A percentile compares a stretch with the other conserved stretches of the same genome.
These are phyloP conservation scores for Lichina pygmaea DNA, from an alignment of 495 filamentous ascomycete species.

Conservation along the genomic window DNA sequence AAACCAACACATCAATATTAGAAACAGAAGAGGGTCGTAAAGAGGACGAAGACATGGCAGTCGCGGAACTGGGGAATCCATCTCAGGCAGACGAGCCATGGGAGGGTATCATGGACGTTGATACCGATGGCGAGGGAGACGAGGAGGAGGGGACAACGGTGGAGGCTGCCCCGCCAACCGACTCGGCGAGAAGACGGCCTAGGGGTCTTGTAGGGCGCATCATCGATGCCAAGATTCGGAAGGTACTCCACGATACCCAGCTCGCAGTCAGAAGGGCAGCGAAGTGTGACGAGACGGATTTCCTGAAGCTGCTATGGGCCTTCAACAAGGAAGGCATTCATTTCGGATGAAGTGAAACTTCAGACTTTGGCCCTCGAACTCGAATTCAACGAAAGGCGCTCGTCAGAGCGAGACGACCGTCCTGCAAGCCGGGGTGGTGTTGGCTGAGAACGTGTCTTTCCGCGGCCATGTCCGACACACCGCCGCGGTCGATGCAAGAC, in stretches of 20 bases:
- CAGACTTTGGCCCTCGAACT: no score
- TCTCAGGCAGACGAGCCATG: conserved; percentile 12
- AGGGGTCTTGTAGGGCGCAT: conserved; percentile 52
- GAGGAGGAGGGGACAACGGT: neutral
- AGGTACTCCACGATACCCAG: conserved; percentile 52
- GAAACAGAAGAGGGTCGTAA: conserved; percentile 27
- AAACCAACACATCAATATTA: conserved; percentile 52
- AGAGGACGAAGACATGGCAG: conserved; percentile 12
- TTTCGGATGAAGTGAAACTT: conserved; percentile 33
- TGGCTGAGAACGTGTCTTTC: no score
- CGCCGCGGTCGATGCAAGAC: no score
- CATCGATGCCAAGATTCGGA: conserved; percentile 57
- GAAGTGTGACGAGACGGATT: conserved; percentile 77
- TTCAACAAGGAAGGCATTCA: conserved; percentile 86
- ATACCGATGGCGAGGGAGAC: conserved; percentile 25
- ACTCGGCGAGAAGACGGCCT: conserved; percentile 20
- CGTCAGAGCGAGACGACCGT: no score
- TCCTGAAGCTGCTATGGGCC: conserved; percentile 44
- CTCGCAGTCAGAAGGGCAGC: conserved; percentile 56
- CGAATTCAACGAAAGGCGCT: no score
- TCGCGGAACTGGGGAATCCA: no score
- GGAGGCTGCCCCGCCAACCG: neutral
- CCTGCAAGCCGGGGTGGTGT: no score
- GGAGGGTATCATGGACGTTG: conserved; percentile 26
- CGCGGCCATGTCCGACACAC: no score